Conservation (phyloP, 129 eudicot genomes). For the Helianthus tuberosus region DNA sequence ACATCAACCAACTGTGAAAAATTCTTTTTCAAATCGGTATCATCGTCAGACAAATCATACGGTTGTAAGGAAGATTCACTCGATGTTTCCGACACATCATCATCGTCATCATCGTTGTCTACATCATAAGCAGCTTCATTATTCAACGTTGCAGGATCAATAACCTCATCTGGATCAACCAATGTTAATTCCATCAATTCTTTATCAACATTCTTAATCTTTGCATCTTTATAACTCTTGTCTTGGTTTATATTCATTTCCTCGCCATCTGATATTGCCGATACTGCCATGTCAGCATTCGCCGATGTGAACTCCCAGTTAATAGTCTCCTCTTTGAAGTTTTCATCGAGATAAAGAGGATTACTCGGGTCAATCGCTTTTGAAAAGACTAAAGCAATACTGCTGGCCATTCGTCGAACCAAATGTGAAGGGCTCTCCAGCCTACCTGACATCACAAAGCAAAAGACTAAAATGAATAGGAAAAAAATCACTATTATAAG, state of each 20-base stretch:
- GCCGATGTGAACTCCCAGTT: slow-evolving; percentile 88
- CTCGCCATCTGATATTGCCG: slow-evolving; percentile 26
- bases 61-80: slow-evolving; percentile 87
- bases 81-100: slow-evolving; percentile 66
- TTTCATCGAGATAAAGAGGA: slow-evolving; percentile 94
- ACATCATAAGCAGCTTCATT: slow-evolving; percentile 42
- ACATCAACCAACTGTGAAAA: slow-evolving; percentile 84
- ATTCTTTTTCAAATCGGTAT: slow-evolving; percentile 70
- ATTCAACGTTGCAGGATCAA: slow-evolving; percentile 74
- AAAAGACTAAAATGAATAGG: slow-evolving; percentile 17
- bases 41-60: slow-evolving; percentile 88
- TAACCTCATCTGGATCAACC: slow-evolving; percentile 87
- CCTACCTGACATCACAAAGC: slow-evolving; percentile 65
- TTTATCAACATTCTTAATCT: slow-evolving; percentile 39
- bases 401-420: slow-evolving; percentile 82
- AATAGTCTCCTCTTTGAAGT: slow-evolving; percentile 56
- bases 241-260: slow-evolving; percentile 29
- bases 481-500: slow-evolving; percentile 17
- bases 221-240: slow-evolving; percentile 24
- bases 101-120: slow-evolving; percentile 47
- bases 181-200: slow-evolving; percentile 40
- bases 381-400: slow-evolving; percentile 81
- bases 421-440: slow-evolving; percentile 78
- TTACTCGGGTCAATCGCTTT: slow-evolving; percentile 85
- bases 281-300: slow-evolving; percentile 33